Conservation (phyloP, 768 basidiomycete species). For the Austroboletus festivus region DNA sequence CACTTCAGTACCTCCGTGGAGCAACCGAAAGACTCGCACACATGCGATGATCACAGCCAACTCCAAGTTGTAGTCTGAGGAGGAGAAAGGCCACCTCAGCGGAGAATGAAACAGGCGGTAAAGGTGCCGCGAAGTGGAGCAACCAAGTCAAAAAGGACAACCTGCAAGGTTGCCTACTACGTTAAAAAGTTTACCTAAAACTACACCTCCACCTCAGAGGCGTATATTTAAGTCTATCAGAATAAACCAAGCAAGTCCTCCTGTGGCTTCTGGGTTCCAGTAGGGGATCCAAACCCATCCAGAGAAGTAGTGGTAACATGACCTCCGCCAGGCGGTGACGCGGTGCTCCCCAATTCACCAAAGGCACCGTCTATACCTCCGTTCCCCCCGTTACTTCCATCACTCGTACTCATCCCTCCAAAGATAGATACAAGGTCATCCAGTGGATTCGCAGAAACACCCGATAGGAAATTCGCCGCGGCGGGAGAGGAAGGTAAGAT, state of each 20-base stretch:
- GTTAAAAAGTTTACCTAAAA: not conserved
- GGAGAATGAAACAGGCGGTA: too few species aligned
- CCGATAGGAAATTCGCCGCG: slow-evolving; percentile 69
- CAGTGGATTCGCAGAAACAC: slow-evolving; percentile 83
- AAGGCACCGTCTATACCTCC: slow-evolving; percentile 9
- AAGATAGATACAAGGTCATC: slow-evolving; percentile 95
- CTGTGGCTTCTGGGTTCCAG: slow-evolving; percentile 34
- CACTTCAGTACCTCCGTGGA: too few species aligned
- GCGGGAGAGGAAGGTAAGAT: slow-evolving; percentile 70
- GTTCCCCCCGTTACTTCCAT: slow-evolving; percentile 10
- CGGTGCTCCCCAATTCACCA: slow-evolving; percentile 19
- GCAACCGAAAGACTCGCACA: too few species aligned
- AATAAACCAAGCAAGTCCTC: slow-evolving; percentile 59
- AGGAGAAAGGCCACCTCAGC: too few species aligned
- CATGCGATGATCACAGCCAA: too few species aligned
- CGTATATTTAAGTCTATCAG: slow-evolving; percentile 24
- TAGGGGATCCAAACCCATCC: slow-evolving; percentile 19
- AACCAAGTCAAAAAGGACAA: not conserved
- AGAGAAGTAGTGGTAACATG: slow-evolving; percentile 13
- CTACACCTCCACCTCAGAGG: not conserved
- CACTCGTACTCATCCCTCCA: slow-evolving; percentile 46
- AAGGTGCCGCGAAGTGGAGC: too few species aligned
- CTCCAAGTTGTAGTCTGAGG: too few species aligned
- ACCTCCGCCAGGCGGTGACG: slow-evolving; percentile 7
- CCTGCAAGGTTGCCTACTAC: not conserved